A percentile compares a stretch with the other conserved stretches of the same genome.
phyloP scores from a whole-genome alignment of 495 filamentous ascomycete species.

The Emericellopsis terricola region DNA sequence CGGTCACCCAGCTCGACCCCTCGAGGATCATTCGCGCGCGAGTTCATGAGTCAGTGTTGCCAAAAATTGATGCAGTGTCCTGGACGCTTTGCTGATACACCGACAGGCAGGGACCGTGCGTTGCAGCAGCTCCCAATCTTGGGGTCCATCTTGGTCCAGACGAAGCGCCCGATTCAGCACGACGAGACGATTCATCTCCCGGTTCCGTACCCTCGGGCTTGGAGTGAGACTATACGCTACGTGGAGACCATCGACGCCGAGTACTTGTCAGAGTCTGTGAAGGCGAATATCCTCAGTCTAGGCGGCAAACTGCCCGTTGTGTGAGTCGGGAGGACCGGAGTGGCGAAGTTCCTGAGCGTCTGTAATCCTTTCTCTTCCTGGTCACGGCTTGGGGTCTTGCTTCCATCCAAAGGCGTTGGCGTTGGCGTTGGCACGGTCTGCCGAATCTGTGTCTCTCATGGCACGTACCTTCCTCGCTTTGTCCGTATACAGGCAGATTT shows the following conservation, averaged over 20 bases:
- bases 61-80: no score
- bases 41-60: no score
- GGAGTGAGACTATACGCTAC: conserved; percentile 29
- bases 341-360: neutral
- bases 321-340: neutral
- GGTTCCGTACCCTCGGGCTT: conserved; percentile 32
- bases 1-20: no score
- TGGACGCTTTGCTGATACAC: no score
- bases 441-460: no score
- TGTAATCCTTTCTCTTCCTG: no score
- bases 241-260: conserved; percentile 31
- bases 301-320: conserved; percentile 24
- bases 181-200: conserved; percentile 37
- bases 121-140: conserved; percentile 18
- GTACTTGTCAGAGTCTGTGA: conserved; percentile 20
- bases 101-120: neutral
- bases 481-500: no score
- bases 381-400: no score
- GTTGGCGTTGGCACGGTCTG: no score
- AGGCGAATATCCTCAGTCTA: conserved; percentile 33
- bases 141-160: conserved; percentile 10
- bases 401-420: no score
- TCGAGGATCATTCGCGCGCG: no score
- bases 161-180: conserved; percentile 6
- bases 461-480: no score